Base-by-base conservation (phyloP, 202 grass and related monocot genomes). In the Schoenoplectus tabernaemontani region DNA sequence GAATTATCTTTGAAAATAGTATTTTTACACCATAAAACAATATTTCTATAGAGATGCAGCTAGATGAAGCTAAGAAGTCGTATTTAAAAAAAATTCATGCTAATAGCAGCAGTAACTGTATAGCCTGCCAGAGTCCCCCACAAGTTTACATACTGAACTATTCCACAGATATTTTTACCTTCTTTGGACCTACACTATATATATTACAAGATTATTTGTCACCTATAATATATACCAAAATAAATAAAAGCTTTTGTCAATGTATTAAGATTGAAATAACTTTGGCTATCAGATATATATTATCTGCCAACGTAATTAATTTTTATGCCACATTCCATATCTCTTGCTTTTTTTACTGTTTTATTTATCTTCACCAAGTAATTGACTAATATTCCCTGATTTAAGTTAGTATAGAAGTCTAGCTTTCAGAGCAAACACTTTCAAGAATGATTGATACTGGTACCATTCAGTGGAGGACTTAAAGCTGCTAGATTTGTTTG, bases 81-180 rank as follows among this genome's bases (percentile, higher is more conserved):
- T 38, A 20, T 12, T 1, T 11, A 39, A 39, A 34, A 20, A n/a
- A n/a, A 84, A 78, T 70, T 81, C 91, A 93, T 93, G 83, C 91
- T 90, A 30, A 85, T 86, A 15, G 84, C 83, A 0, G 91, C 82
- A 0, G 91, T 89, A 53, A 93, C 86, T 39, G 88, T 93, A 60
- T 90, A 90, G 0, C 91, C 88, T 2, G 90, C 76, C 16, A 56
- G 77, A 73, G 50, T 84, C 19, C 78, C 91, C 88, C 71, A 86
- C n/a, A 78, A 83, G 51, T 86, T 93, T 6, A 83, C 41, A 78
- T 86, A 88, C 76, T 93, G 91, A 2, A 84, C 82, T 0, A 63
- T 33, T 2, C 83, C 91, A 23, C 88, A 93, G 7, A 86, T 82
- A 0, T n/a, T n/a, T 30, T 46, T 2, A 90, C 88, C 24, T 78